Evolutionary conservation across 768 basidiomycete species (phyloP), one percentile per base, ranked within the genome.

Genomic region (Russula ochroleuca): DNA sequence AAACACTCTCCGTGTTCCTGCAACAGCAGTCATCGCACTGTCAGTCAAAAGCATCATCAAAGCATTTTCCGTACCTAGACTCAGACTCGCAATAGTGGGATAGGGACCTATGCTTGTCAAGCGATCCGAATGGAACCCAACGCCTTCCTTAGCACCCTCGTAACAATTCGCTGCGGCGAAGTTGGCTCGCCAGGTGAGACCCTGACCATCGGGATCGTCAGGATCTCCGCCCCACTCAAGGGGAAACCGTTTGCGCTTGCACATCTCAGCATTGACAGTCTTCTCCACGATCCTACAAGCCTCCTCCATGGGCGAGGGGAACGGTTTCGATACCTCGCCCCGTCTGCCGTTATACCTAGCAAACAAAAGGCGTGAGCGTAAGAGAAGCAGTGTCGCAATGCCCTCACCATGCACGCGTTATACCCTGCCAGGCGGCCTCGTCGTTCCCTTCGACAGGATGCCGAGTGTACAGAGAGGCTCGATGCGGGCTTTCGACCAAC

Each of bases 131-230:
- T 93, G 92, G 70, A 82, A 86, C 0, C 92, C 91, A 3, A 93
- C 91, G 55, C 85, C 84, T 72, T 92, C 90, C 70, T 87, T 86
- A 41, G 81, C 80, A n/a, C 90, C 90, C 71, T 86, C 83, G 64
- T 93, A 93, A 67, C 90, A 87, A 68, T 93, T 93, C 3, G 90
- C 84, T 1, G 90, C 91, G 3, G 91, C 91, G 25, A 93, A 90
- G 67, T 92, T 93, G 1, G 91, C 92, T 58, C 83, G 78, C 91
- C 92, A 93, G 9, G 73, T 66, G 41, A 72, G 45, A 1, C 59
- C 62, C 21, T 67, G 64, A 14, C 67, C 67, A 4, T 64, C 61
- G 19, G 64, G 62, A 9, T 64, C 51, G 4, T 62, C 56, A 0
- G 70, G 69, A 8, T 72, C 71, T 5, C 75, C 75, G 17, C 71